These are phyloP conservation scores for Penicillium sp. DNA, from an alignment of 2,329 filamentous ascomycete species.

Conservation along the genomic window DNA sequence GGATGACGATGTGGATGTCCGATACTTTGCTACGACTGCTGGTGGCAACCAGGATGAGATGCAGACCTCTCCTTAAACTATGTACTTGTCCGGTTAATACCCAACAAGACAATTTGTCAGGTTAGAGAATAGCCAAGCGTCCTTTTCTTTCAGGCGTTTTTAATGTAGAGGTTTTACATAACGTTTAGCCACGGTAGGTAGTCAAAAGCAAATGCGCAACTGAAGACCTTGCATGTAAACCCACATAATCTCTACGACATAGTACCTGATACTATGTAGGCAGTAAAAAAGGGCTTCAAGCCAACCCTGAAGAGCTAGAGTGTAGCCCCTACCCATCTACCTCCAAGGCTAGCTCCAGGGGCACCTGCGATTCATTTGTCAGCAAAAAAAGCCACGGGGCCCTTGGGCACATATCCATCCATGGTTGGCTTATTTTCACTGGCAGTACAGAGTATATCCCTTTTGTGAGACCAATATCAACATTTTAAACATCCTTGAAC, in stretches of 20 bases:
- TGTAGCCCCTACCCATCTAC: too few relatives aligned
- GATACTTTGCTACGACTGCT: conserved; percentile 94
- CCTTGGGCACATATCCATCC: background rate
- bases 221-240: conserved; percentile 2
- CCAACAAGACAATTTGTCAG: conserved; percentile 29
- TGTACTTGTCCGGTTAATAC: background rate
- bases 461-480: background rate
- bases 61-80: conserved; percentile 50
- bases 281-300: background rate
- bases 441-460: background rate
- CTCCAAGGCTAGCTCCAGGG: too few relatives aligned
- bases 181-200: conserved; percentile 22
- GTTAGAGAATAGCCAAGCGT: conserved; percentile 41
- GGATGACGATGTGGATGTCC: conserved; percentile 96
- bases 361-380: conserved; percentile 17
- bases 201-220: conserved; percentile 18
- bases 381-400: conserved; percentile 6
- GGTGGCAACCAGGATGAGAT: conserved; percentile 58
- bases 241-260: background rate
- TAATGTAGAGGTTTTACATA: conserved; percentile 36
- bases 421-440: background rate
- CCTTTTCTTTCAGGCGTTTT: conserved; percentile 35
- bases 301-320: background rate
- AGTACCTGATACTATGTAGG: background rate
- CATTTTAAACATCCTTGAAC: background rate